A percentile compares a stretch with the other conserved stretches of the same genome.
Conservation (phyloP, 2,329 filamentous ascomycete species). For the Botrytis byssoidea region DNA sequence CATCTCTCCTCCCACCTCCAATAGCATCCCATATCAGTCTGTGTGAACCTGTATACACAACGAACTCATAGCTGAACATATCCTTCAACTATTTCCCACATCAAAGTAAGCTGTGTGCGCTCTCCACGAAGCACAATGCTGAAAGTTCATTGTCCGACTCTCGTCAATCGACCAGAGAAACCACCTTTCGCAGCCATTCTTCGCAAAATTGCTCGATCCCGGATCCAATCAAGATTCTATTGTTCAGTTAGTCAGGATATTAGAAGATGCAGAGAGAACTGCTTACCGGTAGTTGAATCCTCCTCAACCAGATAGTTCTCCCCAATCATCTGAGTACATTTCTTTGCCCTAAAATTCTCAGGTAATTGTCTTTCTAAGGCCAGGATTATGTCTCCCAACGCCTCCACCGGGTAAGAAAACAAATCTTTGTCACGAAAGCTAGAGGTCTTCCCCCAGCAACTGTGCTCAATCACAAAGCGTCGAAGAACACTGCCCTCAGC, state of each 20-base stretch:
- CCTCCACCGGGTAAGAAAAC: not conserved
- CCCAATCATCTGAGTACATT: fast-evolving
- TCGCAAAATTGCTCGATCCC: not conserved
- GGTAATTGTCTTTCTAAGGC: not conserved
- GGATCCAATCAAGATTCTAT: not conserved
- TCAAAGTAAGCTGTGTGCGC: not conserved
- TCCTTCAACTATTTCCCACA: not conserved
- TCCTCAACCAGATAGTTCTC: not conserved
- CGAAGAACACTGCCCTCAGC: not conserved
- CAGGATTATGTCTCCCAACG: not conserved
- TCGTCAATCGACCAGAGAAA: not conserved
- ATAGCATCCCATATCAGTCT: not conserved
- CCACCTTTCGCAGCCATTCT: not conserved
- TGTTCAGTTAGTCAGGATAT: not conserved
- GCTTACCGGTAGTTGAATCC: not conserved
- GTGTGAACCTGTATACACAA: not conserved
- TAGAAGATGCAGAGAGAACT: not conserved
- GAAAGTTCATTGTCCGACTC: not conserved
- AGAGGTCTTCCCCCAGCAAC: fast-evolving
- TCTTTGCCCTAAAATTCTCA: not conserved
- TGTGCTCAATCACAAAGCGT: not conserved
- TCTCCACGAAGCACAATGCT: not conserved
- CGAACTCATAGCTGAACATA: not conserved
- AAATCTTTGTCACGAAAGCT: fast-evolving
- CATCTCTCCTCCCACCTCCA: not conserved